Conservation (phyloP, 768 basidiomycete genomes). For the Pleurotus pulmonarius region DNA sequence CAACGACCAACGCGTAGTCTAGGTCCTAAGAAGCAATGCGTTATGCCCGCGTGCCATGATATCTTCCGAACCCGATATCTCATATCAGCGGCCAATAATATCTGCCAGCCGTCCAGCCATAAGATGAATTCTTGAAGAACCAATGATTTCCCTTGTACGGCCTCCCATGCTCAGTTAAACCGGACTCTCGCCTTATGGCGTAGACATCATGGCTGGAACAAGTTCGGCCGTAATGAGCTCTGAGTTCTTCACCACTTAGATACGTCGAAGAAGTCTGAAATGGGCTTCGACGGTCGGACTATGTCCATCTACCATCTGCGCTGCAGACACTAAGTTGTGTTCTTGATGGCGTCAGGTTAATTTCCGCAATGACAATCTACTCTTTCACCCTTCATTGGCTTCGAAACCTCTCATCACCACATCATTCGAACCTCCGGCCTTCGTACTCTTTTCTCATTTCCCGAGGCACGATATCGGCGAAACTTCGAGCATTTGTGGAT, state of each 20-base stretch:
- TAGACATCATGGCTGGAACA: background rate
- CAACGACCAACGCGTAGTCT: too few relatives aligned
- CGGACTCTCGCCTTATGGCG: background rate
- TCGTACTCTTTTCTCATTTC: background rate
- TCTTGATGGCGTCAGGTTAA: too few relatives aligned
- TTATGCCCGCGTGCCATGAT: background rate
- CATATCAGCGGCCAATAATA: slow-evolving; percentile 2
- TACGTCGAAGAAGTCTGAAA: background rate
- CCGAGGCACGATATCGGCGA: slow-evolving; percentile 6
- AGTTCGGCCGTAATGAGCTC: background rate
- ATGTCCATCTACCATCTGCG: background rate
- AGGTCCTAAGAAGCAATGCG: too few relatives aligned
- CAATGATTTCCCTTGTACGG: background rate
- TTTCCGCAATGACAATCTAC: background rate
- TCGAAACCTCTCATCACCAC: background rate
- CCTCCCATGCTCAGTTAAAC: background rate
- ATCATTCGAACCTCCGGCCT: background rate
- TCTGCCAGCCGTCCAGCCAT: background rate
- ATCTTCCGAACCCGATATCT: background rate
- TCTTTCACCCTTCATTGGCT: background rate
- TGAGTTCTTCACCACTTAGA: slow-evolving; percentile 2
- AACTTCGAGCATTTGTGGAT: slow-evolving; percentile 1
- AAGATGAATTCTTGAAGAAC: background rate
- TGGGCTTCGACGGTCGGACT: background rate
- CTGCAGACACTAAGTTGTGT: too few relatives aligned